phyloP scores from a whole-genome alignment of 2,329 filamentous ascomycete species.

The Trichoderma sp. region DNA sequence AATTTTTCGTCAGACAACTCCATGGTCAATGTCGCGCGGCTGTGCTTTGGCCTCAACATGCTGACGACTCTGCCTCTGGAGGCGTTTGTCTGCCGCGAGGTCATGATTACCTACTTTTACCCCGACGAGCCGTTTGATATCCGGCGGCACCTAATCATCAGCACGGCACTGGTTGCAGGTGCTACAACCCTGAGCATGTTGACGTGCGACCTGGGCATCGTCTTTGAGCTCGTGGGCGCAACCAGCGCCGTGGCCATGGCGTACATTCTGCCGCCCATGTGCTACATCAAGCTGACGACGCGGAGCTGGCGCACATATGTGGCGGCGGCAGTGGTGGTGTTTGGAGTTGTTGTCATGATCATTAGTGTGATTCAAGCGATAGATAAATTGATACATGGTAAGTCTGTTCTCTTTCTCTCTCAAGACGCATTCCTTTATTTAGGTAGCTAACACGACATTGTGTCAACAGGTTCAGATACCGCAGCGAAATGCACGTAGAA shows the following conservation, averaged over 20 bases:
- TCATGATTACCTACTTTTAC: conserved; percentile 84
- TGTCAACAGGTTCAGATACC: conserved; percentile 4
- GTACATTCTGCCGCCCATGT: conserved; percentile 91
- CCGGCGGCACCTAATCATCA: conserved; percentile 82
- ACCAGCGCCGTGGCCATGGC: conserved; percentile 92
- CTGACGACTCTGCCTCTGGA: conserved; percentile 93
- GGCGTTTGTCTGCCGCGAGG: conserved; percentile 95
- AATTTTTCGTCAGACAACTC: conserved; percentile 90
- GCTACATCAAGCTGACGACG: conserved; percentile 89
- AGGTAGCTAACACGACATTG: not conserved
- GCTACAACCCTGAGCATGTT: conserved; percentile 76
- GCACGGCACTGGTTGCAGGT: conserved; percentile 73
- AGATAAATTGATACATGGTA: conserved; percentile 60
- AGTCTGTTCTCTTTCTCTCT: not conserved
- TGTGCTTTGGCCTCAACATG: conserved; percentile 99
- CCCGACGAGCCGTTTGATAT: conserved; percentile 72
- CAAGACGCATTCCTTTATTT: too few relatives aligned
- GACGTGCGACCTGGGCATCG: conserved; percentile 89
- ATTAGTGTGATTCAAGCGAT: conserved; percentile 75
- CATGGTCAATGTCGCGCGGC: conserved; percentile 89
- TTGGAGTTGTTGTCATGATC: conserved; percentile 76
- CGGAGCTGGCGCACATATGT: conserved; percentile 71
- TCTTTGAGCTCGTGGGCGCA: conserved; percentile 94
- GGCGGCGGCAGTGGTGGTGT: conserved; percentile 68
- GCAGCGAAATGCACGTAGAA: conserved; percentile 17